Evolutionary conservation across 371 early-diverging fungal genomes (phyloP), one percentile per base, ranked within the genome.

Genomic region (Rhizopus delemar): DNA sequence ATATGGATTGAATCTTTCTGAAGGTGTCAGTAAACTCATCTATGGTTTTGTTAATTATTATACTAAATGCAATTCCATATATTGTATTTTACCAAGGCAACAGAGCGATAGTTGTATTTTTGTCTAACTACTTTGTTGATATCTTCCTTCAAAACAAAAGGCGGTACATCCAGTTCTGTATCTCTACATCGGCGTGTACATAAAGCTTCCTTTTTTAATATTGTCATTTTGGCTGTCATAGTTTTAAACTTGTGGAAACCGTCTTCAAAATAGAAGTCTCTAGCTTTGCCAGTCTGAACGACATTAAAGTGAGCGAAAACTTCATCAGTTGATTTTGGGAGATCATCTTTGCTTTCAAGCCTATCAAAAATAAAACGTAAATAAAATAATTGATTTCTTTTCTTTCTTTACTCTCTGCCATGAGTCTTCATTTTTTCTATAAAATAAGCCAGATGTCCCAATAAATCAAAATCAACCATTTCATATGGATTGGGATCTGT

Each of bases 11-110:
- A 76, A 85, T 35, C 46, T 46, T 50, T 80, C 77, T 16, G 66
- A 58, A 5, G 87, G 86, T 0, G 87, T 83, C 62, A 83, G 55
- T 31, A 85, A 68, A 46, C 73, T 68, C 81, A 84, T 83, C 80
- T 85, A 61, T 13, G 34, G 13, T 41, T 43, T 11, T 28, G 28
- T 15, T 49, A 32, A 34, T 32, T 29, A 41, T 43, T 45, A 31
- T 5, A 12, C 15, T 43, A 41, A 41, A 53, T 45, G 16, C 29
- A 35, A 29, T 33, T 33, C 8, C 46, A 35, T 38, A 34, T 65
- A 43, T 63, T 1, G 22, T 22, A 22, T 2, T 0, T 22, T 22
- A 77, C 77, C 67, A 74, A 70, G 28, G 72, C 62, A 35, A 73
- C 59, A 5, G 57, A 53, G 41, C 69, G 63, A 12, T 74, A 45